Evolutionary conservation across 768 basidiomycete genomes (phyloP).

Genomic region (Lactarius trivialis): DNA sequence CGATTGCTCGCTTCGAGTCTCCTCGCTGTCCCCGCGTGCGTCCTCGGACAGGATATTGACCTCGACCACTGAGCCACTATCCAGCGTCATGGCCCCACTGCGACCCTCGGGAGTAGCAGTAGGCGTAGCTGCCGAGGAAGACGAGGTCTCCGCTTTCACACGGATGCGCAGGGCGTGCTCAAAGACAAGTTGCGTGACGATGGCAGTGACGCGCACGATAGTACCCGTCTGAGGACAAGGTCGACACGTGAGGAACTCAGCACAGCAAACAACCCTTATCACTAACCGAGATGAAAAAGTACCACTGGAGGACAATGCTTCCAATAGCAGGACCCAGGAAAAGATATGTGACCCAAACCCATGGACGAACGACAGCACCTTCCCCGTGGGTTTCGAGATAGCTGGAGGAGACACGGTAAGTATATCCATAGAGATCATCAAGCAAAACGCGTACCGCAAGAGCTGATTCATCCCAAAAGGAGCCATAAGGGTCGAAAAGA

Average conservation of each 20-base stretch:
- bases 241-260: not conserved
- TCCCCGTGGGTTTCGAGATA: slow-evolving; percentile 54
- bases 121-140: slow-evolving; percentile 23
- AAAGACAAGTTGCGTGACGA: slow-evolving; percentile 51
- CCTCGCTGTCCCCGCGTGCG: slow-evolving; percentile 13
- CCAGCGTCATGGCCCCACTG: slow-evolving; percentile 22
- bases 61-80: slow-evolving; percentile 24
- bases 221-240: slow-evolving; percentile 28
- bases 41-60: not conserved
- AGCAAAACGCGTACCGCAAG: slow-evolving; percentile 25
- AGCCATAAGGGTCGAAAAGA: slow-evolving; percentile 25
- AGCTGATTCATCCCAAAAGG: slow-evolving; percentile 32
- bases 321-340: slow-evolving; percentile 42
- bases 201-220: slow-evolving; percentile 37
- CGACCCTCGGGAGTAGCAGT: slow-evolving; percentile 21
- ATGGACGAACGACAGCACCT: slow-evolving; percentile 47
- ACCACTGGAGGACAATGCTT: slow-evolving; percentile 46
- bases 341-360: slow-evolving; percentile 58
- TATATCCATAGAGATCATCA: not conserved
- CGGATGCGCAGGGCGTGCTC: slow-evolving; percentile 50
- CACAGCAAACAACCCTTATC: not conserved
- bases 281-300: slow-evolving; percentile 36
- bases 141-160: slow-evolving; percentile 37
- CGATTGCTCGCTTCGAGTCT: slow-evolving; percentile 1
- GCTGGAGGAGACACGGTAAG: slow-evolving; percentile 26